Evolutionary conservation across 805 yeast genomes (phyloP).

Genomic region (Starmerella roubikii): DNA sequence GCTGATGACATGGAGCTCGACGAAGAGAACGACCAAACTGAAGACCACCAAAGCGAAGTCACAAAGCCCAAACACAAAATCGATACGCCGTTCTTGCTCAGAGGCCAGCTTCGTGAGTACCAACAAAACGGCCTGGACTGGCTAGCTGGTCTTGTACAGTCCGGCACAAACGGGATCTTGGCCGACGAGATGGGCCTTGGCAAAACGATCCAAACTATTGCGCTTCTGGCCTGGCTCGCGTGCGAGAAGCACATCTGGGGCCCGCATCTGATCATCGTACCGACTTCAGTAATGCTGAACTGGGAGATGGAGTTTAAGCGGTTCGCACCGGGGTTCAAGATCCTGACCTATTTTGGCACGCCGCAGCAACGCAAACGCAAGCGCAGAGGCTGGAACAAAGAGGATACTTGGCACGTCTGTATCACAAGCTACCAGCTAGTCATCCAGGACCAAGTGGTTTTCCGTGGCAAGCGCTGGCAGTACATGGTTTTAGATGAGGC

Average conservation of each 20-base stretch:
- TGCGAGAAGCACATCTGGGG: constrained; percentile 95
- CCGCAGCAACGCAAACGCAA: constrained; percentile 94
- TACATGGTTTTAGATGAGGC: constrained; percentile 98
- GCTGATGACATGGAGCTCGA: constrained; percentile 4
- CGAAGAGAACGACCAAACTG: constrained; percentile 5
- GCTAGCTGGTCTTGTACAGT: constrained; percentile 87
- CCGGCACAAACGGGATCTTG: constrained; percentile 85
- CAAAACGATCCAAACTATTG: constrained; percentile 90
- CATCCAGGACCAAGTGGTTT: constrained; percentile 92
- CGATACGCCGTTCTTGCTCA: constrained; percentile 54
- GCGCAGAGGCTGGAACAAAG: constrained; percentile 95
- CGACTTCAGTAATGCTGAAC: constrained; percentile 91
- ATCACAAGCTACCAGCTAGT: constrained; percentile 94
- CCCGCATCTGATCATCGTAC: constrained; percentile 92
- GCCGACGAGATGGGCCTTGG: constrained; percentile 99
- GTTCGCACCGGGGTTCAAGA: constrained; percentile 96
- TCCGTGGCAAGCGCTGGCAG: constrained; percentile 84
- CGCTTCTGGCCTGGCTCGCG: constrained; percentile 74
- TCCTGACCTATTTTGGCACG: constrained; percentile 87
- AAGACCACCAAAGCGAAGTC: too few species aligned
- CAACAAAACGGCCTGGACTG: constrained; percentile 95
- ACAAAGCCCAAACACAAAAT: constrained; percentile 23
- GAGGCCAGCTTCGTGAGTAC: constrained; percentile 76
- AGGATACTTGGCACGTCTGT: constrained; percentile 90
- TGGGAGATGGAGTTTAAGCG: constrained; percentile 99